Conservation (phyloP, 108 stramenopile species). For the Stephanodiscus triporus region DNA sequence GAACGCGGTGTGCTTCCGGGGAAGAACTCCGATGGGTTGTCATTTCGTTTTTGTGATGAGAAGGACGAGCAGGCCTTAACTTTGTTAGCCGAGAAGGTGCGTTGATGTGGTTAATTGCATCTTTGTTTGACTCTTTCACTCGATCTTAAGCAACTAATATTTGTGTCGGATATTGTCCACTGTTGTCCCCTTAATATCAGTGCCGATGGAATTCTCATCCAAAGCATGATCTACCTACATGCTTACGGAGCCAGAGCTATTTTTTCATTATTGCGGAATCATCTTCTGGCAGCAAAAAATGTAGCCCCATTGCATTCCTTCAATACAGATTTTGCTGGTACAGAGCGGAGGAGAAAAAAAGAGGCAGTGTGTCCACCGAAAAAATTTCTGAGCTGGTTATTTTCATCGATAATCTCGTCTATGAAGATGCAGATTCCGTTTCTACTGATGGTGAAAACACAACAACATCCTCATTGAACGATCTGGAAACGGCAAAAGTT, state of each 20-base stretch:
- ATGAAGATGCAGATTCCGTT: slow-evolving; percentile 13
- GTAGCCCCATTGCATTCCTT: slow-evolving; percentile 31
- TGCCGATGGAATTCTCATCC: slow-evolving; percentile 27
- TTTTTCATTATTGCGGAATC: slow-evolving; percentile 46
- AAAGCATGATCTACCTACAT: slow-evolving; percentile 29
- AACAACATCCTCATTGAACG: slow-evolving; percentile 3
- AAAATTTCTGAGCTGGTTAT: slow-evolving; percentile 64
- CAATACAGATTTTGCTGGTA: slow-evolving; percentile 60
- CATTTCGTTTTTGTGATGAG: slow-evolving; percentile 25
- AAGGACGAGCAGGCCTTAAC: slow-evolving; percentile 23
- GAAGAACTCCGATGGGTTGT: slow-evolving; percentile 17
- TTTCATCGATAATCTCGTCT: slow-evolving; percentile 57
- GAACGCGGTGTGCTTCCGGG: slow-evolving; percentile 25
- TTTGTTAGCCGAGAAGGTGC: slow-evolving; percentile 29
- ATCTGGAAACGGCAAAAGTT: slow-evolving; percentile 25
- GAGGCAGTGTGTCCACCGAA: slow-evolving; percentile 18
- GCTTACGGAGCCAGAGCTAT: slow-evolving; percentile 28
- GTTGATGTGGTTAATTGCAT: slow-evolving; percentile 3
- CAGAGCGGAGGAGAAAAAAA: slow-evolving; percentile 38
- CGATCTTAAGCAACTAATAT: neutral
- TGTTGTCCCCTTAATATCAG: slow-evolving; percentile 6
- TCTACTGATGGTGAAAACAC: neutral
- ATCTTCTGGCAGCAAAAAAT: neutral
- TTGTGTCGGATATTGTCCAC: neutral
- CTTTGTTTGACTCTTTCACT: neutral